These are phyloP conservation scores for Alternaria viburni DNA, from an alignment of 2,329 filamentous ascomycete species.

Conservation along the genomic window DNA sequence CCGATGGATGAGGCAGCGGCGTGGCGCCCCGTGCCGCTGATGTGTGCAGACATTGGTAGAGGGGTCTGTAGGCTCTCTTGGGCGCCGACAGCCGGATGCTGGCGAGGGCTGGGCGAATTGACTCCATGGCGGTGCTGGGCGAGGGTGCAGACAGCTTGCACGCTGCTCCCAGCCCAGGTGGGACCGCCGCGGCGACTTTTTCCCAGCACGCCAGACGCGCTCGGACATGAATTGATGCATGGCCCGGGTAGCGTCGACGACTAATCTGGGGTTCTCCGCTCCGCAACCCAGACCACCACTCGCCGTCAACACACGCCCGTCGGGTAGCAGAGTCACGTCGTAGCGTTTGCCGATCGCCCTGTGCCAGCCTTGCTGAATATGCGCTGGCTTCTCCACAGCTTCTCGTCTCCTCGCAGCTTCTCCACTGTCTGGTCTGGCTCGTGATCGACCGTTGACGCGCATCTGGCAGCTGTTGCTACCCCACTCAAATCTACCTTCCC, in stretches of 20 bases:
- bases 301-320: constrained; percentile 4
- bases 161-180: neutral
- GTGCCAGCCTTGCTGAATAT: constrained; percentile 24
- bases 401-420: constrained; percentile 15
- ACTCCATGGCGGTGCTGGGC: constrained; percentile 29
- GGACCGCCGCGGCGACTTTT: constrained; percentile 8
- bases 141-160: neutral
- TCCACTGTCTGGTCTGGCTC: constrained; percentile 19
- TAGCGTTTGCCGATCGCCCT: constrained; percentile 13
- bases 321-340: neutral
- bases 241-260: neutral
- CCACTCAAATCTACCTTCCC: constrained; percentile 16
- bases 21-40: constrained; percentile 56
- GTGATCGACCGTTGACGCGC: constrained; percentile 12
- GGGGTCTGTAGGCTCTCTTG: constrained; percentile 21
- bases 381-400: constrained; percentile 22
- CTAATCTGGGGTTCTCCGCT: constrained; percentile 19
- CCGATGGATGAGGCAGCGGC: constrained; percentile 62
- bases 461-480: constrained; percentile 11
- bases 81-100: constrained; percentile 25
- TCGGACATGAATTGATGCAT: neutral
- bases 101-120: constrained; percentile 37
- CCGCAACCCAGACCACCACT: constrained; percentile 4
- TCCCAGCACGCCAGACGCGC: neutral
- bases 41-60: constrained; percentile 51